phyloP scores from a whole-genome alignment of 768 basidiomycete species.

The Amanita phalloides region DNA sequence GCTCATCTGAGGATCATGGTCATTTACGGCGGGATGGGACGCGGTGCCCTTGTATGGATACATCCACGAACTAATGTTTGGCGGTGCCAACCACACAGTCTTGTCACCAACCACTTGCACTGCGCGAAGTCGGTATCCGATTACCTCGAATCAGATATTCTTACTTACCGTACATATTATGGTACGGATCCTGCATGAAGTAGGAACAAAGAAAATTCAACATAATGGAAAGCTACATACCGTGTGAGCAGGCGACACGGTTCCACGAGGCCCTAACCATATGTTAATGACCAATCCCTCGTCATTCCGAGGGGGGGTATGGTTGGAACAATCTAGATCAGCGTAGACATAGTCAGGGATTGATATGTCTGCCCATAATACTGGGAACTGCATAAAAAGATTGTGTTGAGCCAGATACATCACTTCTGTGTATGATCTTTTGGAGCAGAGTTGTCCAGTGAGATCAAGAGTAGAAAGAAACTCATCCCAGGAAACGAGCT shows the following conservation, averaged over 20 bases:
- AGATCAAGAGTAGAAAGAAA: conserved; percentile 47
- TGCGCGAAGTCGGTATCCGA: conserved; percentile 16
- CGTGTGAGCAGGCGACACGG: conserved; percentile 85
- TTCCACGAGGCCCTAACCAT: conserved; percentile 76
- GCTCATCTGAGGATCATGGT: conserved; percentile 37
- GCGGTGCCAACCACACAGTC: conserved; percentile 87
- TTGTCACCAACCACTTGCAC: conserved; percentile 87
- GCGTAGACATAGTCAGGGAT: conserved; percentile 89
- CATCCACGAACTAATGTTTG: conserved; percentile 45
- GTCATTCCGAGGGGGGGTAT: conserved; percentile 54
- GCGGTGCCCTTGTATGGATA: conserved; percentile 28
- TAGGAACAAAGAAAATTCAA: background rate
- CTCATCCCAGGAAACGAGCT: conserved; percentile 64
- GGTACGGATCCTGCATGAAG: conserved; percentile 72
- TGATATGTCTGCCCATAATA: conserved; percentile 59
- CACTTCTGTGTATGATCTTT: conserved; percentile 14
- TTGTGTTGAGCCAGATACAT: conserved; percentile 90
- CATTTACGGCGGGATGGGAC: background rate
- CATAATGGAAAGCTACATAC: conserved; percentile 22
- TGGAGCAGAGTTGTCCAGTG: conserved; percentile 15
- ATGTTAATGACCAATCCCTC: conserved; percentile 61
- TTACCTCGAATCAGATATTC: background rate
- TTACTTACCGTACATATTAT: conserved; percentile 72
- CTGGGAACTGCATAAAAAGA: conserved; percentile 77
- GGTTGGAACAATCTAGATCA: conserved; percentile 38